Base-by-base conservation (phyloP, 495 filamentous ascomycete genomes). In the Glutinoglossum americanum region DNA sequence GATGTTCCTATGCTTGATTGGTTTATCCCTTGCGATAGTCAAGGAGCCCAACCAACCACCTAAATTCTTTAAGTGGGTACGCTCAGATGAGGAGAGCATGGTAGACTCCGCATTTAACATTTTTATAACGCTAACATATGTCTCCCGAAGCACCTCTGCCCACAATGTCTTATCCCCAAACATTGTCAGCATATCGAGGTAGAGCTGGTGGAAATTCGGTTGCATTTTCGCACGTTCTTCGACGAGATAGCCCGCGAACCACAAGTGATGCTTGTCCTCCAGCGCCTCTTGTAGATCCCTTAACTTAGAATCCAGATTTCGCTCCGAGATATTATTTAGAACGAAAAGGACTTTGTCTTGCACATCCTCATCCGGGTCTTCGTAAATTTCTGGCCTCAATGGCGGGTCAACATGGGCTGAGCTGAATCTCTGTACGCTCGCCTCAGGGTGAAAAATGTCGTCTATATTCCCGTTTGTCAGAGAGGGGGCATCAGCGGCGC, bases 201-300 rank as follows among this genome's bases (percentile, higher is more conserved):
- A 99, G 5, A 97, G 79, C 32, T 82, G 72, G 58, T 99, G 92
- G 66, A 87, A 94, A 64, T 97, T 99, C 4, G 89, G 89, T 64
- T 99, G 89, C 71, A 92, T 76, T 70, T 94, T 97, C 11, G 92
- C 93, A 15, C 90, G 87, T 66, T 94, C 85, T 63, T 95, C 89
- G 11, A 99, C 92, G n/a, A 99, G 71, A 65, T 95, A 93, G 19
- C 78, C 79, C 9, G 92, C 92, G 62, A 99, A 97, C 92, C 92
- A 99, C 65, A 92, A 86, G 63, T 90, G 83, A 65, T 94, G 83
- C 58, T 81, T 77, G 56, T 85, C 80, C 45, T 87, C 77, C 54
- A 97, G 64, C 28, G 83, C 78, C 35, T 90, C 82, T 37, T 76
- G 81, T 21, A 99, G 75, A 57, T 92, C 87, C 41, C 73, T 73